phyloP scores from a whole-genome alignment of 305 asterid genomes.

The Coffea humblotiana region DNA sequence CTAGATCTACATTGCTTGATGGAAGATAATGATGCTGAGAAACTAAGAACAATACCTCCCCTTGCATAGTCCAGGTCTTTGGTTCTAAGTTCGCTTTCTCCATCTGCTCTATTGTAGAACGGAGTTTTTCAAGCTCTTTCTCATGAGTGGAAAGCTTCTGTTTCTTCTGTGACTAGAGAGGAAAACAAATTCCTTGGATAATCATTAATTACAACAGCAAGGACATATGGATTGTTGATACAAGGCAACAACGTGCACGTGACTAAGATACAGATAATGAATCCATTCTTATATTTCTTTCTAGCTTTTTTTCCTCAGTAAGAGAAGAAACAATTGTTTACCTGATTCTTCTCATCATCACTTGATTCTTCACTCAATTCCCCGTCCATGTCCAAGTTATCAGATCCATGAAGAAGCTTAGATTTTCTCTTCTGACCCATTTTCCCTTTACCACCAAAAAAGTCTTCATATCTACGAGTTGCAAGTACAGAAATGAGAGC shows the following conservation, averaged over 20 bases:
- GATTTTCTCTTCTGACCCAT: constrained; percentile 47
- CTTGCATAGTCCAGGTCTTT: constrained; percentile 93
- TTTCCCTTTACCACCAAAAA: constrained; percentile 53
- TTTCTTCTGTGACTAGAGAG: constrained; percentile 41
- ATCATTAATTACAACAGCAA: neutral
- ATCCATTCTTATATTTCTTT: neutral
- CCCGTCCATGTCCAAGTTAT: constrained; percentile 47
- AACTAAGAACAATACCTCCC: constrained; percentile 62
- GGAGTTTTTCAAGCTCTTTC: constrained; percentile 64
- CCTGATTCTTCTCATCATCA: constrained; percentile 18
- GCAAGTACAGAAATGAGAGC: neutral
- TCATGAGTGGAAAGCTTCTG: constrained; percentile 74
- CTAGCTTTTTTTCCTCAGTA: neutral
- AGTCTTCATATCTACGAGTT: constrained; percentile 70
- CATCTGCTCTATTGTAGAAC: constrained; percentile 64
- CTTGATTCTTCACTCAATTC: constrained; percentile 44
- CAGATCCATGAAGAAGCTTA: constrained; percentile 44
- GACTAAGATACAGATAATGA: neutral
- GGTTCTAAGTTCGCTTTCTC: constrained; percentile 85
- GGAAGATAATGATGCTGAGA: neutral
- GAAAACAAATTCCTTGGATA: constrained; percentile 11
- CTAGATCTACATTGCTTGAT: neutral
- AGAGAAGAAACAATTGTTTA: constrained; percentile 8
- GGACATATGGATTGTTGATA: constrained; percentile 3
- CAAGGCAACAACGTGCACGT: neutral